These are phyloP conservation scores for Phialocephala subalpina DNA, from an alignment of 2,329 filamentous ascomycete species.

Conservation along the genomic window DNA sequence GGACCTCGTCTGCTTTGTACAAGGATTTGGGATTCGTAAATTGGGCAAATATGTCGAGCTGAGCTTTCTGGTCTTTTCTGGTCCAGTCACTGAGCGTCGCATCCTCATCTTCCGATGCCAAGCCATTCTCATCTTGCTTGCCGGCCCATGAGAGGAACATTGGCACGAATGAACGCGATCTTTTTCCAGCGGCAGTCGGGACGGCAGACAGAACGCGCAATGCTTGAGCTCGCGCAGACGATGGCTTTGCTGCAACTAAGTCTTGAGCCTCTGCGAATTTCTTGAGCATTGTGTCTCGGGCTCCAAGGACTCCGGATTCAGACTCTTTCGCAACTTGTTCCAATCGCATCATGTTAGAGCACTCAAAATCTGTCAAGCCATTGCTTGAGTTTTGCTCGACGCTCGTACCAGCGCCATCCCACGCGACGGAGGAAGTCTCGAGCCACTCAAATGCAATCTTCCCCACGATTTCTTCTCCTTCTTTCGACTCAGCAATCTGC, in stretches of 20 bases:
- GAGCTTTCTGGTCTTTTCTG: constrained; percentile 81
- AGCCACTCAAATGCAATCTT: constrained; percentile 83
- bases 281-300: constrained; percentile 65
- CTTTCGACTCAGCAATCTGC: constrained; percentile 73
- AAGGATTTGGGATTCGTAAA: constrained; percentile 89
- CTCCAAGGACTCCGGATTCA: constrained; percentile 59
- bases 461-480: constrained; percentile 77
- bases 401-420: constrained; percentile 54
- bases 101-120: constrained; percentile 34
- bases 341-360: constrained; percentile 74
- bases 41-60: constrained; percentile 82
- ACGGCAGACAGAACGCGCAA: constrained; percentile 78
- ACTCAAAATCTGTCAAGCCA: constrained; percentile 80
- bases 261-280: constrained; percentile 72
- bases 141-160: constrained; percentile 84
- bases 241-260: constrained; percentile 56
- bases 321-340: constrained; percentile 58
- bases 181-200: constrained; percentile 83
- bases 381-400: constrained; percentile 46
- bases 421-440: constrained; percentile 61
- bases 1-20: constrained; percentile 79
- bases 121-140: constrained; percentile 49
- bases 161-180: constrained; percentile 85
- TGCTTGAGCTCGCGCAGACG: constrained; percentile 76
- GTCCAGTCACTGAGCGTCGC: constrained; percentile 65